phyloP scores from a whole-genome alignment of 2,329 filamentous ascomycete genomes.

The Aspergillus pseudoviridinutans region DNA sequence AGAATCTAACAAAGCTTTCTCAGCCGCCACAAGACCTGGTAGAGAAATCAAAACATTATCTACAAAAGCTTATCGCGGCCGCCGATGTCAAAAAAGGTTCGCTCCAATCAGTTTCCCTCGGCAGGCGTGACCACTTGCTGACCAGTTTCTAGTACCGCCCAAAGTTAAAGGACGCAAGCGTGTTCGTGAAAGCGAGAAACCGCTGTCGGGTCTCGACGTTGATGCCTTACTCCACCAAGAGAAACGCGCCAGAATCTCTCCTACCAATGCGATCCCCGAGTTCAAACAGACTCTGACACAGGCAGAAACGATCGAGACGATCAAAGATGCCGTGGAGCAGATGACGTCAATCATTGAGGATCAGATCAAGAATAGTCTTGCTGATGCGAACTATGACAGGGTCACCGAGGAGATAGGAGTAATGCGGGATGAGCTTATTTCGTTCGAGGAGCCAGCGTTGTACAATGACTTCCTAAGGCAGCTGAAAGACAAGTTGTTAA shows the following conservation, averaged over 20 bases:
- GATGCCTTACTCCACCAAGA: conserved; percentile 69
- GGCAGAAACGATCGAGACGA: conserved; percentile 56
- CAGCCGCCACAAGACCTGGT: conserved; percentile 66
- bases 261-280: conserved; percentile 78
- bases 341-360: conserved; percentile 68
- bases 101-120: neutral
- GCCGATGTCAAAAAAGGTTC: conserved; percentile 80
- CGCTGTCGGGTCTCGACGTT: conserved; percentile 84
- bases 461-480: conserved; percentile 72
- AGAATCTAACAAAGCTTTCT: conserved; percentile 68
- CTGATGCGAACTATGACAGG: conserved; percentile 68
- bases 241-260: conserved; percentile 51
- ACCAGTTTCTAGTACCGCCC: conserved; percentile 62
- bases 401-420: conserved; percentile 72
- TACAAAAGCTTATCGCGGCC: conserved; percentile 62
- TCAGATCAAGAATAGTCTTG: conserved; percentile 69
- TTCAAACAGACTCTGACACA: conserved; percentile 75
- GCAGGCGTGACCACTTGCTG: conserved; percentile 11
- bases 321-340: conserved; percentile 67
- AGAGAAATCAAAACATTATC: conserved; percentile 50
- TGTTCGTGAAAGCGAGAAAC: conserved; percentile 67
- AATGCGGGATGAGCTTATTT: conserved; percentile 72
- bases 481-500: conserved; percentile 69
- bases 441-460: conserved; percentile 67
- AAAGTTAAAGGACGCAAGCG: conserved; percentile 71